Conservation (phyloP, 2,329 filamentous ascomycete genomes). For the Chaetomium globosum region DNA sequence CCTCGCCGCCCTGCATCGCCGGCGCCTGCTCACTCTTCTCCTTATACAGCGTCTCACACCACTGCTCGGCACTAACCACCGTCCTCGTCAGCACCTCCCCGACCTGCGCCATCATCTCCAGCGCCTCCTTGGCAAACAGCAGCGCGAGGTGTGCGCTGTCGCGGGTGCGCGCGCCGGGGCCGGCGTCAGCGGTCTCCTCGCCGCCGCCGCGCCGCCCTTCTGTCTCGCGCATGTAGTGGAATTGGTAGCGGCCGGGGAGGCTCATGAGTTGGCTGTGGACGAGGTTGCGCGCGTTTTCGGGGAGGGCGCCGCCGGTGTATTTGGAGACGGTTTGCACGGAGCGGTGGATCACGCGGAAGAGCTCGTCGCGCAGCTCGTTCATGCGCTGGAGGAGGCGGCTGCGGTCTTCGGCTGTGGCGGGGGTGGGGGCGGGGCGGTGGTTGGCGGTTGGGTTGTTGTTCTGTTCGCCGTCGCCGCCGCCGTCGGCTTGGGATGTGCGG, state of each 20-base stretch:
- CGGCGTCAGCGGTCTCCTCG: slow-evolving; percentile 37
- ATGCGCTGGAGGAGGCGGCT: slow-evolving; percentile 64
- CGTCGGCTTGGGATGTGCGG: slow-evolving; percentile 28
- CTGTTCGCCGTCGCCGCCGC: slow-evolving; percentile 32
- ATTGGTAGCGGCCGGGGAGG: slow-evolving; percentile 78
- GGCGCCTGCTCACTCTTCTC: slow-evolving; percentile 36
- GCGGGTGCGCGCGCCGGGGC: slow-evolving; percentile 49
- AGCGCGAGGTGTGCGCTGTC: slow-evolving; percentile 75
- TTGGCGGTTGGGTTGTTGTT: slow-evolving; percentile 32
- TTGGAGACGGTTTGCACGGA: slow-evolving; percentile 82
- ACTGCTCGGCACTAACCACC: slow-evolving; percentile 85
- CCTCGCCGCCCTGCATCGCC: slow-evolving; percentile 16
- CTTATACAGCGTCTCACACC: slow-evolving; percentile 77
- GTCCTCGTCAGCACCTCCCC: slow-evolving; percentile 86
- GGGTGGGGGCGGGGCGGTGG: slow-evolving; percentile 2
- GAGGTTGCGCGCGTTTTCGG: slow-evolving; percentile 81
- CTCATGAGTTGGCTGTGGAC: slow-evolving; percentile 83
- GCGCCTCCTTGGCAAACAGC: slow-evolving; percentile 82
- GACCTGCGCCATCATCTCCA: slow-evolving; percentile 94
- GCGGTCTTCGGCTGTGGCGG: slow-evolving; percentile 43
- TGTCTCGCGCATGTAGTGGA: slow-evolving; percentile 58
- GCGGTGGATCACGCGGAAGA: slow-evolving; percentile 77
- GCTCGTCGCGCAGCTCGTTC: slow-evolving; percentile 66
- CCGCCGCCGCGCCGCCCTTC: slow-evolving; percentile 36
- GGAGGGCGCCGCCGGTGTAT: slow-evolving; percentile 87